Evolutionary conservation across 192 early-diverging fungal species (phyloP), one percentile per base, ranked within the genome.

Genomic region (Kickxella alabastrina): DNA sequence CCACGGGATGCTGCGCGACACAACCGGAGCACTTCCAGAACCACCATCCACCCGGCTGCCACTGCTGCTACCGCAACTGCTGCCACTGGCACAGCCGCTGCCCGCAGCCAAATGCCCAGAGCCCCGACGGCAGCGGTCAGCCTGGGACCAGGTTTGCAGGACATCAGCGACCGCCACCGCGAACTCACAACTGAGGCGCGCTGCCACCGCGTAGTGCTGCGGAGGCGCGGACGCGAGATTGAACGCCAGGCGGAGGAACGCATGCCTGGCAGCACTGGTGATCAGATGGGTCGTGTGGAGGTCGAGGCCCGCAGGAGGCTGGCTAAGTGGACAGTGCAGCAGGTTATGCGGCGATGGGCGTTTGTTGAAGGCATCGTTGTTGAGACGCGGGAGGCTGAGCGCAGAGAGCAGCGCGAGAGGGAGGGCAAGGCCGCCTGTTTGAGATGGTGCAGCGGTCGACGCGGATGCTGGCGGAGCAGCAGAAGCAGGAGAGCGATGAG

Each of bases 301-400:
- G 39, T 50, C 14, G 71, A 59, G 32, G 27, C 39, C 27, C 23
- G 38, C 14, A 39, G 58, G 10, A 70, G 66, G 13, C 38, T 85
- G 41, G 87, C 87, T 2, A 92, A 90, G 40, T 77, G 78, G 64
- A 81, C 84, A 0, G 75, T 73, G 6, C 74, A 77, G 35, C 80
- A 86, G 46, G 79, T 92, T 7, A 80, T 81, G 52, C 78, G 80
- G 32, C 83, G 81, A 49, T 92, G 90, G 90, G 66, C 75, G n/a
- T 68, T 77, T n/a, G 79, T 87, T 2, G 75, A 84, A 47, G 54
- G 59, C 37, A 74, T 87, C n/a, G 73, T 81, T 36, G 59, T 61
- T 38, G 83, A 83, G 28, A 67, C 83, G 36, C 72, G 83, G 17
- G 70, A 78, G 50, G 79, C 81, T 5, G 55, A 87, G 9, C 35